A percentile compares a stretch with the other conserved stretches of the same genome.
Evolutionary conservation across 495 filamentous ascomycete genomes (phyloP).

Genomic region (Xylaria acuta): DNA sequence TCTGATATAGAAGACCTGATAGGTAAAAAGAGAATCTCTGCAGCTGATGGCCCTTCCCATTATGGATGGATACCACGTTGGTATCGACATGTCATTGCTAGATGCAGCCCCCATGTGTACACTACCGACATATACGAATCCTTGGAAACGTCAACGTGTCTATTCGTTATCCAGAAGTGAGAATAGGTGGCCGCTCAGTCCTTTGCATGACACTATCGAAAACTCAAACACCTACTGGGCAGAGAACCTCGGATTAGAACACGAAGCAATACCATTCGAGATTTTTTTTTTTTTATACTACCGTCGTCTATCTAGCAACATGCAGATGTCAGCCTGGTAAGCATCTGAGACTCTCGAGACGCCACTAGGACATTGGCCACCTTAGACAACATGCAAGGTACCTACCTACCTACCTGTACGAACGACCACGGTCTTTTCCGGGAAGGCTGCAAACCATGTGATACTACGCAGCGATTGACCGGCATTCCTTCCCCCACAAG

Average conservation of each 20-base stretch:
- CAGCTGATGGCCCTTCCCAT: background rate
- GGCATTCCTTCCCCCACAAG: constrained; percentile 22
- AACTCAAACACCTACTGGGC: background rate
- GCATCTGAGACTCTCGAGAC: background rate
- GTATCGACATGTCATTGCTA: constrained; percentile 16
- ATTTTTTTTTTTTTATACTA: background rate
- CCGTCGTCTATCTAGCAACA: background rate
- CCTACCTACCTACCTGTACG: background rate
- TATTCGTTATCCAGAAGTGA: constrained; percentile 2
- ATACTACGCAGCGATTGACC: background rate
- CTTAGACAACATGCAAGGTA: constrained; percentile 6
- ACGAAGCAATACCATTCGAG: background rate
- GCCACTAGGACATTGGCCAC: constrained; percentile 4
- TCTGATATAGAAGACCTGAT: constrained; percentile 1
- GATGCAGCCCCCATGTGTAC: constrained; percentile 12
- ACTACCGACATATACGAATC: background rate
- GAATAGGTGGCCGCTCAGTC: background rate
- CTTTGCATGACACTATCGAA: constrained; percentile 9
- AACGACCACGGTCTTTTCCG: background rate
- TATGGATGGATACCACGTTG: constrained; percentile 13
- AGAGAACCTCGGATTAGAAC: constrained; percentile 1
- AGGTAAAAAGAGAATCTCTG: background rate
- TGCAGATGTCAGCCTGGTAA: background rate
- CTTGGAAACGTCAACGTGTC: background rate
- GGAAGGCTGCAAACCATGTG: constrained; percentile 5